Evolutionary conservation across 2,329 filamentous ascomycete species (phyloP), one percentile per base, ranked within the genome.

Genomic region (Colletotrichum incanum): DNA sequence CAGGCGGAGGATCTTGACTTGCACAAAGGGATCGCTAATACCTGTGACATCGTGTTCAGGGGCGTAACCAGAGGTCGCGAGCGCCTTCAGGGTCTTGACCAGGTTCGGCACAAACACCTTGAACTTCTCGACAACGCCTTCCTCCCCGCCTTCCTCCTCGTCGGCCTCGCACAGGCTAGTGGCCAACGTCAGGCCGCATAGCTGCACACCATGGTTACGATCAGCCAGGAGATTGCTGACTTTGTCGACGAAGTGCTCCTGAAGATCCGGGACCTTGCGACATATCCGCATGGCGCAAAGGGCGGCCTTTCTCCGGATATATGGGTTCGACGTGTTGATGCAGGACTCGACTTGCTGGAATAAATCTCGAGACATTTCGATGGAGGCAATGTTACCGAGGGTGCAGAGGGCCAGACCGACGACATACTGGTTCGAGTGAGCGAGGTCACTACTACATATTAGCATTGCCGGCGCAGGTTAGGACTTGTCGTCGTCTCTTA

Each of bases 281-380:
- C 95, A 98, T 87, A 99, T 98, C 76, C 95, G 91, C 96, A 99
- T 99, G 62, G 96, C 96, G 84, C 96, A 99, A n/a, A 99, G 89
- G 5, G 96, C 96, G 23, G 96, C 96, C 86, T 99, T 99, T 77
- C 96, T 91, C 77, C 96, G 91, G 80, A 99, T 98, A 81, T 99
- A 99, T n/a, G 96, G 96, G 82, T 99, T 99, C 65, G 95, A 93
- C 60, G 95, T 98, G 52, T 95, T 93, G 75, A 99, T 86, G 60
- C 98, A 91, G 73, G 90, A 94, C 83, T 99, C 97, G 81, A 99
- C 94, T 87, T 99, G 96, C 76, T 95, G 91, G 82, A 99, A 99
- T 26, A 99, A 87, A 84, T 99, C 96, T 86, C 96, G 90, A 23
- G 96, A 97, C 96, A 99, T 99, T 82, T 99, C 96, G 79, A 98